Conservation (phyloP, 1,139 yeast species). For the Blastobotrys persicus region DNA sequence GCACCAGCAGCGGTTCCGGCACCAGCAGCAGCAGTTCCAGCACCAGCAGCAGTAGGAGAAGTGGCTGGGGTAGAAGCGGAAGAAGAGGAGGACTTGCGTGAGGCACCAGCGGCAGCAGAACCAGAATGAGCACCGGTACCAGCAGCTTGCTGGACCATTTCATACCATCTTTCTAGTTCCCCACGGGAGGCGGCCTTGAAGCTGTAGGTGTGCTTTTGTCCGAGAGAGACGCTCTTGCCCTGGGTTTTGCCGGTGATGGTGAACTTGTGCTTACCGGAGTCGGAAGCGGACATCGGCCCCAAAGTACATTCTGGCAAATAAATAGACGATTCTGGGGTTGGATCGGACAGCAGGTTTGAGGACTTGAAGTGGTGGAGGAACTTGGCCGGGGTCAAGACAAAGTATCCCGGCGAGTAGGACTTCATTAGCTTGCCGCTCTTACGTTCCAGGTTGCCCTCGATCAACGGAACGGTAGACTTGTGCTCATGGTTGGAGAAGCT, state of each 20-base stretch:
- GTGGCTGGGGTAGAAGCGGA: constrained; percentile 13
- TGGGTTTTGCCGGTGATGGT: constrained; percentile 46
- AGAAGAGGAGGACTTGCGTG: background rate
- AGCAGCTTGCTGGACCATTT: constrained; percentile 37
- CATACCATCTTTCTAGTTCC: constrained; percentile 48
- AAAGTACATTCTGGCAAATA: constrained; percentile 47
- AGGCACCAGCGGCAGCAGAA: background rate
- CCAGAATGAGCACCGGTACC: constrained; percentile 6
- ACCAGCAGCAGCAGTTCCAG: constrained; percentile 45
- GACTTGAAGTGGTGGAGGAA: constrained; percentile 48
- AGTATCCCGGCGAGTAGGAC: constrained; percentile 44
- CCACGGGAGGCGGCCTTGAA: constrained; percentile 47
- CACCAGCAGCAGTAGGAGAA: constrained; percentile 31
- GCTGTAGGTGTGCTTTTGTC: constrained; percentile 41
- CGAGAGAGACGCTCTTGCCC: constrained; percentile 34
- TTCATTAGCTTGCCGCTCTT: constrained; percentile 46
- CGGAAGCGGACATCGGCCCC: constrained; percentile 38
- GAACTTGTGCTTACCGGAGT: constrained; percentile 43
- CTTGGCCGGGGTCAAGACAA: constrained; percentile 46
- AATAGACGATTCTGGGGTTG: constrained; percentile 46
- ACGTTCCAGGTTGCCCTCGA: constrained; percentile 47
- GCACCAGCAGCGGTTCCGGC: constrained; percentile 32
- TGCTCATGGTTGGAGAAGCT: constrained; percentile 43
- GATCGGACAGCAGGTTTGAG: constrained; percentile 41
- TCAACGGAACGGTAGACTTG: constrained; percentile 43